phyloP scores from a whole-genome alignment of 2,329 filamentous ascomycete species.

The Fonsecaea erecta region DNA sequence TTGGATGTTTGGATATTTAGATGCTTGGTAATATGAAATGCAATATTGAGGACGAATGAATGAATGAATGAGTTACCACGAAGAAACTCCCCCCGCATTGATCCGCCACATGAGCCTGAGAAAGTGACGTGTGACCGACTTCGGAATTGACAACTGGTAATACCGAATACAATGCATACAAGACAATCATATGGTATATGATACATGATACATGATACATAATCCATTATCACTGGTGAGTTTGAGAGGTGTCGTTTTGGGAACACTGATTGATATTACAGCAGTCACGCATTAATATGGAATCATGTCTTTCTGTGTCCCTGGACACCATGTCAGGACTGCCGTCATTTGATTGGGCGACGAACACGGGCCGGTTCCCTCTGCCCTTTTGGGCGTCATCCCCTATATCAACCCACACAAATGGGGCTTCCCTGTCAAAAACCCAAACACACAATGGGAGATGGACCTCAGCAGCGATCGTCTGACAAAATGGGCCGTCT shows the following conservation, averaged over 20 bases:
- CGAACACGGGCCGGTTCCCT: background rate
- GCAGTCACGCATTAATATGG: too few species aligned
- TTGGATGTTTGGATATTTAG: background rate
- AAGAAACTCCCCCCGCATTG: background rate
- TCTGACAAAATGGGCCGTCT: slow-evolving; percentile 16
- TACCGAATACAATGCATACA: too few species aligned
- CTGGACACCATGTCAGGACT: background rate
- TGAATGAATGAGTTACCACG: too few species aligned
- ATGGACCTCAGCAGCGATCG: background rate
- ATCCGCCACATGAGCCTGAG: background rate
- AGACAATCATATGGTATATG: background rate
- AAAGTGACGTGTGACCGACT: slow-evolving; percentile 1
- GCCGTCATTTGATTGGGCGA: background rate
- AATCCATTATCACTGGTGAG: background rate
- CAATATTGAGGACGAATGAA: background rate
- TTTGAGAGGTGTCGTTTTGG: too few species aligned
- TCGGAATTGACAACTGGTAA: background rate
- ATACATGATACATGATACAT: background rate
- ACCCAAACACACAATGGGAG: background rate
- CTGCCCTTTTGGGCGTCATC: background rate
- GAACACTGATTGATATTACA: too few species aligned
- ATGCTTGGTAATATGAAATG: slow-evolving; percentile 1
- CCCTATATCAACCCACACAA: background rate
- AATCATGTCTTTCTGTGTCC: too few species aligned
- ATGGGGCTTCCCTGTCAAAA: background rate